phyloP scores from a whole-genome alignment of 106 monocot genomes.

The Xerophyta viscosa region DNA sequence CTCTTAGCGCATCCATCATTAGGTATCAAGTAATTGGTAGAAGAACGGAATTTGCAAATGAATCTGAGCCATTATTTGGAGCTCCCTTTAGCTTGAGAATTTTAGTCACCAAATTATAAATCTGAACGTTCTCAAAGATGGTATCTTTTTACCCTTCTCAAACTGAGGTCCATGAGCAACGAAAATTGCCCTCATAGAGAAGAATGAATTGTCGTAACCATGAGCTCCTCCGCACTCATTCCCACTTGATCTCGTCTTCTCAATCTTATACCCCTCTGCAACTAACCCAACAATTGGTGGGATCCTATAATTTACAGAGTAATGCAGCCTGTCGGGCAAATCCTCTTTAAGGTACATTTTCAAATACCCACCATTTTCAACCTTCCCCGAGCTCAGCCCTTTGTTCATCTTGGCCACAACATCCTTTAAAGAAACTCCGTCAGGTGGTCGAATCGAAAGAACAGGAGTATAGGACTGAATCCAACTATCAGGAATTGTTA shows the following conservation, averaged over 20 bases:
- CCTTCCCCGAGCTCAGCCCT: constrained; percentile 46
- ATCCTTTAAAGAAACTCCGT: constrained; percentile 16
- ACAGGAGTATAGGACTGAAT: constrained; percentile 33
- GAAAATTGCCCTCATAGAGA: constrained; percentile 62
- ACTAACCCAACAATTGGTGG: constrained; percentile 52
- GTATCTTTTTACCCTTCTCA: constrained; percentile 29
- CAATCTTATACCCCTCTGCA: constrained; percentile 47
- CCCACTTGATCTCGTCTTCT: constrained; percentile 15
- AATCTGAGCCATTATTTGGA: constrained; percentile 44
- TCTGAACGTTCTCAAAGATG: constrained; percentile 70
- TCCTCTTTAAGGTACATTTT: constrained; percentile 60
- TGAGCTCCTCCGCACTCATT: constrained; percentile 61
- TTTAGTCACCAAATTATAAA: constrained; percentile 50
- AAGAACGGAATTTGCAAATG: constrained; percentile 39
- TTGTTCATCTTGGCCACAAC: constrained; percentile 62
- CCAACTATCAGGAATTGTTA: constrained; percentile 40
- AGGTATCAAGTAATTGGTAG: constrained; percentile 15
- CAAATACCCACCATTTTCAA: constrained; percentile 44
- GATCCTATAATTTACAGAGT: constrained; percentile 34
- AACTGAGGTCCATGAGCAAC: constrained; percentile 45
- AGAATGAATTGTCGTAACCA: constrained; percentile 59
- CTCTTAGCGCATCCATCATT: neutral
- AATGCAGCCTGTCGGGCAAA: constrained; percentile 43
- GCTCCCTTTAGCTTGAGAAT: constrained; percentile 47
- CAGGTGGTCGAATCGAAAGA: constrained; percentile 40